Percentiles rank a stretch among this genome's conserved stretches.
phyloP scores from a whole-genome alignment of 2,329 filamentous ascomycete species.

The Pleomassaria siparia region DNA sequence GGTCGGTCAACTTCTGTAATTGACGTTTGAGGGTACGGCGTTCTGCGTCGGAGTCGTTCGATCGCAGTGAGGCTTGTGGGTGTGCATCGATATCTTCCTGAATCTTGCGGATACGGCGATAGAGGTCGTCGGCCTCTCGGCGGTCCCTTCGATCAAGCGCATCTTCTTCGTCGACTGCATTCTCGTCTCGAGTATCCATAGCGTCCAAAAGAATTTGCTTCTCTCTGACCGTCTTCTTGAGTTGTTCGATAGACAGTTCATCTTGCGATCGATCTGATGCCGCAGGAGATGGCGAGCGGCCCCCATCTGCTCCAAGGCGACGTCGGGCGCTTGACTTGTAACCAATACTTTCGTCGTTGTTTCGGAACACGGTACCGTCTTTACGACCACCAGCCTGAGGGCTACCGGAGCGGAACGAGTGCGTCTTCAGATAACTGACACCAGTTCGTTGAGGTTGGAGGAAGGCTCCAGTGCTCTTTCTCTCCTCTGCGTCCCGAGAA shows the following conservation, averaged over 20 bases:
- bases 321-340: constrained; percentile 94
- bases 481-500: constrained; percentile 82
- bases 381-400: constrained; percentile 68
- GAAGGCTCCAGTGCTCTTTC: constrained; percentile 86
- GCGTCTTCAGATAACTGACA: constrained; percentile 96
- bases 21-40: constrained; percentile 83
- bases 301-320: constrained; percentile 64
- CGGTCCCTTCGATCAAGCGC: constrained; percentile 86
- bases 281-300: constrained; percentile 76
- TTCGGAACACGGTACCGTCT: constrained; percentile 95
- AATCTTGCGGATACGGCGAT: constrained; percentile 84
- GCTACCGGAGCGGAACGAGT: constrained; percentile 76
- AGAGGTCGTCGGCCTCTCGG: constrained; percentile 90
- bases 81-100: constrained; percentile 95
- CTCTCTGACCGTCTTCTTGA: constrained; percentile 90
- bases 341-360: constrained; percentile 86
- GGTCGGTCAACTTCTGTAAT: constrained; percentile 84
- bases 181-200: constrained; percentile 94
- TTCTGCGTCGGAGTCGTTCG: constrained; percentile 82
- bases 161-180: constrained; percentile 85
- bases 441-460: constrained; percentile 93
- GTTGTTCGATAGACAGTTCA: constrained; percentile 80
- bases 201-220: constrained; percentile 93
- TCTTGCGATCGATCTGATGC: constrained; percentile 71
- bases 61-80: constrained; percentile 66